Conservation (phyloP, 1,284 basidiomycete genomes). For the Leccinum subspadiceum region DNA sequence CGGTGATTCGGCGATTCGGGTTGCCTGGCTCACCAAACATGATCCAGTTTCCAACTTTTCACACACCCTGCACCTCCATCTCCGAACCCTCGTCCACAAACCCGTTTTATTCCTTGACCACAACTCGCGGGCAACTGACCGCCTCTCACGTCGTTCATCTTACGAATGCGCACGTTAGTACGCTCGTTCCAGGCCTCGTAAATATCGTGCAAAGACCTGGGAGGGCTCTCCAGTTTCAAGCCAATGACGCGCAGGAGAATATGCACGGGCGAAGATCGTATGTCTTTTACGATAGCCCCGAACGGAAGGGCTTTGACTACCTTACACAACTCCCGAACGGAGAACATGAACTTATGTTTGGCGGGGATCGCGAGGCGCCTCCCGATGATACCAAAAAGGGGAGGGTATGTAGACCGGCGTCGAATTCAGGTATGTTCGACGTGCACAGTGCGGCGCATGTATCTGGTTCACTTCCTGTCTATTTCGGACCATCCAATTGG, state of each 20-base stretch:
- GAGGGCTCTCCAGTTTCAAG: slow-evolving; percentile 34
- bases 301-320: slow-evolving; percentile 57
- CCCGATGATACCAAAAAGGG: slow-evolving; percentile 26
- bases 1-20: slow-evolving; percentile 9
- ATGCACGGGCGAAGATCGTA: slow-evolving; percentile 47
- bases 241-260: slow-evolving; percentile 26
- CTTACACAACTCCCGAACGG: slow-evolving; percentile 62
- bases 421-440: slow-evolving; percentile 40
- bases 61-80: slow-evolving; percentile 53
- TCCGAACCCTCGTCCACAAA: slow-evolving; percentile 23
- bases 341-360: slow-evolving; percentile 62
- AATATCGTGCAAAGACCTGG: slow-evolving; percentile 56
- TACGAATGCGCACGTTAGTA: slow-evolving; percentile 74
- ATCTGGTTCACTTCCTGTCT: slow-evolving; percentile 42
- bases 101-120: slow-evolving; percentile 44
- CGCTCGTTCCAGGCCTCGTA: slow-evolving; percentile 64
- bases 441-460: slow-evolving; percentile 44
- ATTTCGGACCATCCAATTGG: slow-evolving; percentile 45
- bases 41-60: slow-evolving; percentile 45
- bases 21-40: slow-evolving; percentile 1
- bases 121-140: slow-evolving; percentile 52
- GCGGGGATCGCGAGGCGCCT: slow-evolving; percentile 43
- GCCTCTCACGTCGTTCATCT: slow-evolving; percentile 71
- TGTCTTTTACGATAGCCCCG: slow-evolving; percentile 51
- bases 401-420: slow-evolving; percentile 39